A percentile compares a stretch with the other conserved stretches of the same genome.
phyloP scores from a whole-genome alignment of 83 land plant species.

The Diphasiastrum complanatum region DNA sequence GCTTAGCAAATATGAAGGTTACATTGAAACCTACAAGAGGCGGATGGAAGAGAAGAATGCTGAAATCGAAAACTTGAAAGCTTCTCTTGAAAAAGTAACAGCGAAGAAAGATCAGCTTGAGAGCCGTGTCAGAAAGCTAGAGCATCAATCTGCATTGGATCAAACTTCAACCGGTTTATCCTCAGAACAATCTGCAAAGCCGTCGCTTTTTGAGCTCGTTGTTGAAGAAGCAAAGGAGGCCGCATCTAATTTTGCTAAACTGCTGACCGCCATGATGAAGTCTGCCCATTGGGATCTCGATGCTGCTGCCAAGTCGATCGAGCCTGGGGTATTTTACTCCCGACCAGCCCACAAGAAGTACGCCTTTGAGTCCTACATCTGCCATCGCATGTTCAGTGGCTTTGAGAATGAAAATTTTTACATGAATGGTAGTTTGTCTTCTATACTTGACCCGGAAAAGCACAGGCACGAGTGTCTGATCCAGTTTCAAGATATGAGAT shows the following conservation, averaged over 20 bases:
- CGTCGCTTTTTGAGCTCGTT: constrained; percentile 41
- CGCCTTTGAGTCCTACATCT: constrained; percentile 80
- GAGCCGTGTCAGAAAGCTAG: constrained; percentile 26
- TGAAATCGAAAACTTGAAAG: constrained; percentile 37
- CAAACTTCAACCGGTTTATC: too few species aligned
- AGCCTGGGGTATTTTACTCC: constrained; percentile 49
- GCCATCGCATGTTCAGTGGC: constrained; percentile 68
- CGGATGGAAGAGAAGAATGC: constrained; percentile 46
- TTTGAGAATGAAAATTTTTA: constrained; percentile 67
- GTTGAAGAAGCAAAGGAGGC: constrained; percentile 58
- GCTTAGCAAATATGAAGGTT: constrained; percentile 38
- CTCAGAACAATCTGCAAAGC: constrained; percentile 29
- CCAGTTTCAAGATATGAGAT: constrained; percentile 41
- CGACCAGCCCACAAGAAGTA: constrained; percentile 69
- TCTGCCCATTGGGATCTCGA: constrained; percentile 84
- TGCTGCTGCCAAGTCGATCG: constrained; percentile 70
- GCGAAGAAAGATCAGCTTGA: constrained; percentile 19
- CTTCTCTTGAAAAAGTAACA: constrained; percentile 24
- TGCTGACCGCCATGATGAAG: constrained; percentile 74
- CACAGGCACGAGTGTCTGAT: constrained; percentile 12
- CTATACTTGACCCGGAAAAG: neutral
- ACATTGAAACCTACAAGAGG: constrained; percentile 34
- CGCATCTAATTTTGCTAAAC: constrained; percentile 70
- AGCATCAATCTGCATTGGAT: constrained; percentile 7
- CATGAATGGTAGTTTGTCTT: constrained; percentile 25